Evolutionary conservation across 169 alveolate genomes (phyloP), one percentile per base, ranked within the genome.

Genomic region (Cryptosporidium sp.): DNA sequence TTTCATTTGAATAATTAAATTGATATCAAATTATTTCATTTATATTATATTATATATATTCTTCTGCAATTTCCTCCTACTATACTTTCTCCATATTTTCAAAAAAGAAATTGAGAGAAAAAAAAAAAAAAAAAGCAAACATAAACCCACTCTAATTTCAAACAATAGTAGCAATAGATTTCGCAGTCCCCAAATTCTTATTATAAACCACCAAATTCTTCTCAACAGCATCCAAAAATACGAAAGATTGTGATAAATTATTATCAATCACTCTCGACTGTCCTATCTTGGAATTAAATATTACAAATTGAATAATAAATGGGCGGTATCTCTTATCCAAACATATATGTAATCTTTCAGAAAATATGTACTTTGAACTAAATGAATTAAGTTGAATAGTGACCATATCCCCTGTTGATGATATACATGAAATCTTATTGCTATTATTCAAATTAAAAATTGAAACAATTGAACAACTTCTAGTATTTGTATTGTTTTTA

Each of bases 151-250:
- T 26, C 18, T 5, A 56, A 56, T 1, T 1, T 56, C 56, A 73
- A 14, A 39, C 37, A 53, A 80, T 80, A 0, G 75, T 80, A 18
- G 89, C 89, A 33, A 80, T 29, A 44, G 89, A 51, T 29, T 29
- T 80, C 29, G 75, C 70, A 3, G 70, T 58, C 16, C 89, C 89
- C 7, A 65, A 29, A 23, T 65, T 80, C 35, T 62, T 80, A 31
- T 80, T 80, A 65, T 80, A 80, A 35, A 80, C 31, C 6, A 80
- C 89, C 9, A 80, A 58, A 62, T 80, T 80, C 42, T 65, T 80
- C 68, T 80, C 89, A 42, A 80, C 75, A 8, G 75, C 89, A 44
- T 80, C 89, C 35, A 80, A n/a, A 80, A 80, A 80, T 7, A 80
- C 62, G 23, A 80, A 80, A 35, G 89, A 60, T 12, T 80, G 60